Base-by-base conservation (phyloP, 2,329 filamentous ascomycete species). In the Hansfordia pulvinata region DNA sequence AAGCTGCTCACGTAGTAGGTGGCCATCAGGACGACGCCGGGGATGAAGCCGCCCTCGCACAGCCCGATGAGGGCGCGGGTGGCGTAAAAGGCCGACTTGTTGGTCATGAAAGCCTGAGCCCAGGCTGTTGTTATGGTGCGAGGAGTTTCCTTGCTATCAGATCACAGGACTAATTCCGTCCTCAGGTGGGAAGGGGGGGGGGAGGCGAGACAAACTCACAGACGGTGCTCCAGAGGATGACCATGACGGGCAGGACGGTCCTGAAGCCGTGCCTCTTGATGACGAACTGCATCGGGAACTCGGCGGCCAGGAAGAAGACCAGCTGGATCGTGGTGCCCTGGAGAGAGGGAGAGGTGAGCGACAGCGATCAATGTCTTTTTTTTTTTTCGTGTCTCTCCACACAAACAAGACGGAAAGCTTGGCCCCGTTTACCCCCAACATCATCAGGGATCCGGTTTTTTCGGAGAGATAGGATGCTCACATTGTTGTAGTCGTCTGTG, bases 1-100 rank as follows among this genome's bases (percentile, higher is more conserved):
- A n/a, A n/a, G n/a, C n/a, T n/a, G n/a, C n/a, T n/a, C n/a, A n/a
- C n/a, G 49, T 77, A 84, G 47, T 83, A 83, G 2, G 69, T 73
- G 2, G 78, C 58, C 44, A 78, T 81, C 2, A 77, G 54, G 26
- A 78, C 68, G 8, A 63, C 65, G 35, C 62, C 65, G 2, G 67
- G 67, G 27, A 72, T 70, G 36, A 70, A 72, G 3, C 67, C 67
- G 9, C 63, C 62, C 37, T 71, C 64, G 26, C 57, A 64, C 3
- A 63, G 41, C 1, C 66, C 66, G 10, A 72, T 60, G 10, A 71
- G 38, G 3, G 66, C 55, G 2, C 67, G 54, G 0, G 63, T 65
- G 4, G 57, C 44, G 27, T 69, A 58, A 41, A 66, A 72, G 5
- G 50, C 48, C 1, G 55, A 43, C 19, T 61, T 51, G 16, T 52